A percentile compares a stretch with the other conserved stretches of the same genome.
Conservation (phyloP, 805 yeast genomes). For the Jamesozyma rosinii region DNA sequence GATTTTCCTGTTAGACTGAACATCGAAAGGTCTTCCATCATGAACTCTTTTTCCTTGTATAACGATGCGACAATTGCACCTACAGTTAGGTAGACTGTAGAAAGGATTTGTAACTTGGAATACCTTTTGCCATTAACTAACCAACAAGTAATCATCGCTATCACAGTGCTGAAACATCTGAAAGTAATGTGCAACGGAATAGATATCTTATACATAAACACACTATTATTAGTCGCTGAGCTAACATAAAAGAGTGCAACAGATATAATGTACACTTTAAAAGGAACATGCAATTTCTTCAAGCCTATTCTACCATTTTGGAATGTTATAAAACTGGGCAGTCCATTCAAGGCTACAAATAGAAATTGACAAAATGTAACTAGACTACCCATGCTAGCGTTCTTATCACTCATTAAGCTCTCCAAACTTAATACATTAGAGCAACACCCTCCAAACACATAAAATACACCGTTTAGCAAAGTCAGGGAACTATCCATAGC, state of each 20-base stretch:
- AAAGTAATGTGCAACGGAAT: conserved; percentile 61
- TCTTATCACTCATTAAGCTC: conserved; percentile 32
- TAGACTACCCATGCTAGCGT: conserved; percentile 38
- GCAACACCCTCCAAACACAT: conserved; percentile 69
- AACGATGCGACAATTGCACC: conserved; percentile 44
- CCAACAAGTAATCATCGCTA: conserved; percentile 51
- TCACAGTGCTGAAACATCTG: conserved; percentile 53
- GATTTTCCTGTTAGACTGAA: not conserved
- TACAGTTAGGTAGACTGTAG: conserved; percentile 43
- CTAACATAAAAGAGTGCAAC: conserved; percentile 44
- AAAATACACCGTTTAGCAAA: conserved; percentile 9
- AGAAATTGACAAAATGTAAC: conserved; percentile 53
- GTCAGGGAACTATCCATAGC: not conserved
- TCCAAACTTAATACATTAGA: conserved; percentile 59
- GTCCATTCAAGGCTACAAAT: conserved; percentile 40
- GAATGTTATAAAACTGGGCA: conserved; percentile 30
- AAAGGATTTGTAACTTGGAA: conserved; percentile 36
- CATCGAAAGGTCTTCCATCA: conserved; percentile 4
- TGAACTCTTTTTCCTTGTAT: conserved; percentile 25
- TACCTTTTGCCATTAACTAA: conserved; percentile 40
- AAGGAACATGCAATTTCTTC: conserved; percentile 34
- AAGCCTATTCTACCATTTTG: conserved; percentile 28
- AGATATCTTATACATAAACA: conserved; percentile 46
- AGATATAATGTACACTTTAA: conserved; percentile 36
- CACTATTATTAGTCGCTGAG: conserved; percentile 49